Evolutionary conservation across 2,329 filamentous ascomycete genomes (phyloP), one percentile per base, ranked within the genome.

Genomic region (Raffaelea albimanens): DNA sequence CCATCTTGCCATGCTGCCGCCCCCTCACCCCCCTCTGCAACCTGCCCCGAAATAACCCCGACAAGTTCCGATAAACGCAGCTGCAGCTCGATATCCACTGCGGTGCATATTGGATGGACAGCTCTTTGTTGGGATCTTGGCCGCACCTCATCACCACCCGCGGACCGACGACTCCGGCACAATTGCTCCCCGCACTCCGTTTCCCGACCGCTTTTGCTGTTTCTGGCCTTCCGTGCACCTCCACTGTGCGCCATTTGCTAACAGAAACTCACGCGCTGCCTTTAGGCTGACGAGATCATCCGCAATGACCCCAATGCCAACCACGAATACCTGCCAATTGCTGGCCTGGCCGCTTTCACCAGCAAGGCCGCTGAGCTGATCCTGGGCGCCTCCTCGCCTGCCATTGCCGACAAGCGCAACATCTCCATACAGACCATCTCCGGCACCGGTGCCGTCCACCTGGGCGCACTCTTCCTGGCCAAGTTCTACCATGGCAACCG

Each of bases 251-350:
- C n/a, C n/a, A n/a, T n/a, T n/a, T n/a, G n/a, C n/a, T n/a, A n/a
- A n/a, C n/a, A n/a, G n/a, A n/a, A 25, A 43, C 25, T 44, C 31
- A 34, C 2, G 11, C n/a, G n/a, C n/a, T n/a, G 19, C 44, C 41
- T 49, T 41, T 63, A 97, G 91, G 93, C 93, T 58, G 90, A 97
- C 65, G 85, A 93, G 56, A 81, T 88, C 59, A 79, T 97, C 56
- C 85, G 83, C 66, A 84, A 85, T 63, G 89, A 96, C 68, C 89
- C 91, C 62, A 78, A 87, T 51, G 76, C 95, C 59, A 95, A 98
- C 72, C 91, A 98, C 74, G 93, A 98, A 76, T 98, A 98, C 69
- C 87, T 94, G 51, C 91, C 93, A 50, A 98, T 98, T 64, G 85
- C 89, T 53, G 93, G 93, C 61, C 77, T 97, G 50, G 70, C 83